These are phyloP conservation scores for Pluteus cervinus DNA, from an alignment of 768 basidiomycete genomes.

Conservation along the genomic window DNA sequence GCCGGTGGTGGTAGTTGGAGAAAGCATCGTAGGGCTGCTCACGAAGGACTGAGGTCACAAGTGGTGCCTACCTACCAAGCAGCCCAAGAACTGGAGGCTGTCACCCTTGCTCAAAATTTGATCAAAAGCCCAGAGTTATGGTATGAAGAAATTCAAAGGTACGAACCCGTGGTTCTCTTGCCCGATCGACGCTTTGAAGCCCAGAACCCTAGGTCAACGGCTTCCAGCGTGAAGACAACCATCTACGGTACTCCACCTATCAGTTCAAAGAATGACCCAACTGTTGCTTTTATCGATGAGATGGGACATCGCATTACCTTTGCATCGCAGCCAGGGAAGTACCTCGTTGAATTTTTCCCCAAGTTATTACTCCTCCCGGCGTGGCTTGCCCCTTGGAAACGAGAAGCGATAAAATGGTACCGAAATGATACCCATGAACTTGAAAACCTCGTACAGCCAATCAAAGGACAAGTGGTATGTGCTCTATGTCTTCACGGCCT, in stretches of 20 bases:
- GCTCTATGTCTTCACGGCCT: no score
- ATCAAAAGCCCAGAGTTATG: not conserved
- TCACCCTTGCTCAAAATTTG: not conserved
- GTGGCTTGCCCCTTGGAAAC: not conserved
- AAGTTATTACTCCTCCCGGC: not conserved
- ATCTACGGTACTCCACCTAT: no score
- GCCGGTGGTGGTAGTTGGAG: no score
- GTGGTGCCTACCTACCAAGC: no score
- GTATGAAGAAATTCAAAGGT: conserved; percentile 1
- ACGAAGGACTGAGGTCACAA: no score
- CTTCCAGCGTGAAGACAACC: no score
- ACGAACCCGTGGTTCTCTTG: not conserved
- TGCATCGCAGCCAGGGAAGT: conserved; percentile 2
- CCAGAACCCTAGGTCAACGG: conserved; percentile 1
- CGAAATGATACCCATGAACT: not conserved
- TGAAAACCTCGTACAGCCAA: conserved; percentile 5
- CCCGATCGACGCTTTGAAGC: not conserved
- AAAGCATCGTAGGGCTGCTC: no score
- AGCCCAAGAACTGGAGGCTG: not conserved
- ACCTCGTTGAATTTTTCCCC: conserved; percentile 7
- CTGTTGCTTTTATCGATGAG: conserved; percentile 1
- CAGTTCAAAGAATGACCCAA: no score
- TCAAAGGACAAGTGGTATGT: no score
- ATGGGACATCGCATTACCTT: conserved; percentile 2
- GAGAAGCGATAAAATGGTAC: not conserved